Base-by-base conservation (phyloP, 768 basidiomycete species). In the Sporobolomyces pararoseus region DNA sequence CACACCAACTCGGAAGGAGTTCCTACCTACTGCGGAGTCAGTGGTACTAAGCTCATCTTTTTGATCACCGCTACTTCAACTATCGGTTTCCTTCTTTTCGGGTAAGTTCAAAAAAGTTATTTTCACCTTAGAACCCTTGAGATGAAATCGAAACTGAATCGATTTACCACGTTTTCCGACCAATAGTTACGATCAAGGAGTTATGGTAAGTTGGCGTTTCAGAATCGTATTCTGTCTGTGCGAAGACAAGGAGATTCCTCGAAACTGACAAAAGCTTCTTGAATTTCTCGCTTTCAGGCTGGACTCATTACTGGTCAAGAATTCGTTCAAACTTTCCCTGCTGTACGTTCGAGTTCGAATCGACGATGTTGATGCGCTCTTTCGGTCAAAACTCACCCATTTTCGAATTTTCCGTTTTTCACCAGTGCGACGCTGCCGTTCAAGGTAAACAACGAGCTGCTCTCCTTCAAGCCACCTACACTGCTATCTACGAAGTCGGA, bases 141-240 rank as follows among this genome's bases (percentile, higher is more conserved):
- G 39, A 42, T 42, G 39, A 17, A 17, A 42, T 42, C 39, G 39
- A 42, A 17, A n/a, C n/a, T n/a, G n/a, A n/a, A n/a, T n/a, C 39
- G 9, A 42, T 9, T 42, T 42, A 9, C 10, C 32, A 3, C 21
- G 46, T 23, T 7, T 7, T 10, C 52, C 10, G 21, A 7, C 21
- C 85, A 86, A 87, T 68, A 86, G 87, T 82, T 87, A 87, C 78
- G 87, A 87, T 74, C 87, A 87, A 76, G 86, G 86, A 50, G 87
- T 87, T 37, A 86, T 88, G 86, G 84, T 84, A n/a, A 85, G 86
- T 87, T 7, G 4, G 51, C 25, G 16, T 47, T 47, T 9, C 46
- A n/a, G n/a, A 51, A 27, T 25, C 50, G 50, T 9, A 42, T 42
- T 42, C 10, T 42, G 9, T 42, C 39, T 9, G 17, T 42, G 39